Conservation (phyloP, 2,329 filamentous ascomycete genomes). For the Iodosphaeria phyllophila region DNA sequence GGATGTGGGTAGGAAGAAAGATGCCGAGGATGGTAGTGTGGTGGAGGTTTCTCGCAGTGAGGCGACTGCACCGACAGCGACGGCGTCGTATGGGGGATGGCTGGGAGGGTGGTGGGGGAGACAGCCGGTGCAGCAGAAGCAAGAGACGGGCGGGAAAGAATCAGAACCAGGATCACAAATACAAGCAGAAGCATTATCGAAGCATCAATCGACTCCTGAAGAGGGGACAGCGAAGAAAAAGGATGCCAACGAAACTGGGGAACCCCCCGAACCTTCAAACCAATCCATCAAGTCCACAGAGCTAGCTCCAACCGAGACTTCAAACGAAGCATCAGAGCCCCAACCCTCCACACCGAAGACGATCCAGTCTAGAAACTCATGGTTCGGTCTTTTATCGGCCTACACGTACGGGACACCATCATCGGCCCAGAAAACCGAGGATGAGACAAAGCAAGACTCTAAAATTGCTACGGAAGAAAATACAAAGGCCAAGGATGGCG, state of each 20-base stretch:
- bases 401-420: conserved; percentile 5
- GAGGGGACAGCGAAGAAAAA: neutral
- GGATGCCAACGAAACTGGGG: neutral
- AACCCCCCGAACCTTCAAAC: too few species aligned
- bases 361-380: conserved; percentile 11
- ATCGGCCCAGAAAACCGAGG: conserved; percentile 3
- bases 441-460: conserved; percentile 2
- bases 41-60: too few species aligned
- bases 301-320: conserved; percentile 1
- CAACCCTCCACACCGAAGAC: conserved; percentile 7
- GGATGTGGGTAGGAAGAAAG: too few species aligned
- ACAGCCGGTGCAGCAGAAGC: too few species aligned
- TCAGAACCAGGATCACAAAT: too few species aligned
- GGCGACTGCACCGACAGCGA: too few species aligned
- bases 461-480: conserved; percentile 7
- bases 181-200: too few species aligned
- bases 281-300: conserved; percentile 4
- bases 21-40: too few species aligned
- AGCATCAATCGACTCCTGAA: too few species aligned
- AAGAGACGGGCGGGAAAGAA: too few species aligned
- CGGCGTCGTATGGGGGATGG: too few species aligned
- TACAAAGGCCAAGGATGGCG: conserved; percentile 12
- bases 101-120: too few species aligned
- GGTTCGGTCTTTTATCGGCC: conserved; percentile 18
- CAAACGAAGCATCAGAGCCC: conserved; percentile 3